Percentiles rank a stretch among this genome's conserved stretches.
Evolutionary conservation across 1,284 basidiomycete species (phyloP).

Genomic region (Phellopilus nigrolimitatus): DNA sequence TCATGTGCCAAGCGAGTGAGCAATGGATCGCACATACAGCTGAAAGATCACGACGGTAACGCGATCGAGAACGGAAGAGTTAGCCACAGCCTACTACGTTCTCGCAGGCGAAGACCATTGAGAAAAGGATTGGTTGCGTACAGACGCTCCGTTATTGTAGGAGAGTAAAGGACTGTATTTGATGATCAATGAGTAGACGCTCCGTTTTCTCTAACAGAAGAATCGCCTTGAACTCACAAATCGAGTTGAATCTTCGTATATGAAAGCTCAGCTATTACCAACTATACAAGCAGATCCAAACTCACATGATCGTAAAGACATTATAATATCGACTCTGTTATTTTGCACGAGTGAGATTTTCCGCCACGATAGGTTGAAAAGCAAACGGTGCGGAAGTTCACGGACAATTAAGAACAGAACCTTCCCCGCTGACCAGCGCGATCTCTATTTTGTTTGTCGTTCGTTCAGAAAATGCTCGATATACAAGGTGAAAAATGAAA

Average conservation of each 20-base stretch:
- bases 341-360: not conserved
- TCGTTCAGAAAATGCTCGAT: not conserved
- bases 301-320: constrained; percentile 15
- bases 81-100: not conserved
- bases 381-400: not conserved
- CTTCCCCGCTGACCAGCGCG: constrained; percentile 17
- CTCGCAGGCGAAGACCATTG: not conserved
- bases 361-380: no score
- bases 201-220: no score
- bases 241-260: constrained; percentile 12
- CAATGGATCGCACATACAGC: not conserved
- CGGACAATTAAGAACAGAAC: constrained; percentile 15
- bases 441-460: constrained; percentile 1
- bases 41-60: not conserved
- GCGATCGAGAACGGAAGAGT: not conserved
- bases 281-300: not conserved
- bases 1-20: constrained; percentile 9
- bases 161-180: constrained; percentile 14
- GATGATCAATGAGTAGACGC: no score
- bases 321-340: constrained; percentile 20
- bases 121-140: not conserved
- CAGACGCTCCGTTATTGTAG: constrained; percentile 8
- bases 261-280: not conserved
- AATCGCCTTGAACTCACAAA: constrained; percentile 1
- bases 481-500: no score